Evolutionary conservation across 2,329 filamentous ascomycete species (phyloP), one percentile per base, ranked within the genome.

Genomic region (Emergomyces orientalis): DNA sequence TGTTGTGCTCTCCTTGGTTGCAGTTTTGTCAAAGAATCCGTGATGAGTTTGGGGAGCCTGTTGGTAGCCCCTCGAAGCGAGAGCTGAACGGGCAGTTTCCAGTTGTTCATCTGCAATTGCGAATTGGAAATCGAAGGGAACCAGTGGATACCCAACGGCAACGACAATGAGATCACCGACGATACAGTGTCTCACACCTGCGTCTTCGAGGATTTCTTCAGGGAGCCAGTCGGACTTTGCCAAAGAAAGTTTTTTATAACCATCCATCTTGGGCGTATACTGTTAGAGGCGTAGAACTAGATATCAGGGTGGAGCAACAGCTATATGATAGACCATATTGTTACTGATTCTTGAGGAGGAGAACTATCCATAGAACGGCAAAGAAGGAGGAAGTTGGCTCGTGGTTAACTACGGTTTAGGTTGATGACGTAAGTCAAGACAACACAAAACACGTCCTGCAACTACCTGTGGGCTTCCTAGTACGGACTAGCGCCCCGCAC

Each of bases 51-150:
- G 62, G 25, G 57, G 56, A 13, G 17, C 52, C n/a, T 45, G 17
- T 45, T 45, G 17, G 41, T 45, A 45, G 19, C 41, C 41, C 19
- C 41, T n/a, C 17, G 41, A 45, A 45, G 41, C 41, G 19, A 45
- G 41, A 45, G 30, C 52, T 22, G 58, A 56, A 56, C 49, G 58
- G 57, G 62, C 47, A 45, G 22, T 32, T 47, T 61, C 62, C 49
- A 63, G 62, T 57, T 56, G 49, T 3, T 63, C 62, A 25, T 61
- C 62, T 61, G 62, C 62, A 63, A 63, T 27, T 25, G 58, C 62
- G 39, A 63, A 34, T 22, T 60, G 45, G 47, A 63, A 27, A 30
- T 57, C 58, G 59, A 34, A 56, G 19, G 45, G 49, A 30, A 63
- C 27, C 51, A 61, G 30, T 17, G 62, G 62, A 22, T 19, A 14